Conservation (phyloP, 1,139 yeast genomes). For the Scheffersomyces illinoinensis region DNA sequence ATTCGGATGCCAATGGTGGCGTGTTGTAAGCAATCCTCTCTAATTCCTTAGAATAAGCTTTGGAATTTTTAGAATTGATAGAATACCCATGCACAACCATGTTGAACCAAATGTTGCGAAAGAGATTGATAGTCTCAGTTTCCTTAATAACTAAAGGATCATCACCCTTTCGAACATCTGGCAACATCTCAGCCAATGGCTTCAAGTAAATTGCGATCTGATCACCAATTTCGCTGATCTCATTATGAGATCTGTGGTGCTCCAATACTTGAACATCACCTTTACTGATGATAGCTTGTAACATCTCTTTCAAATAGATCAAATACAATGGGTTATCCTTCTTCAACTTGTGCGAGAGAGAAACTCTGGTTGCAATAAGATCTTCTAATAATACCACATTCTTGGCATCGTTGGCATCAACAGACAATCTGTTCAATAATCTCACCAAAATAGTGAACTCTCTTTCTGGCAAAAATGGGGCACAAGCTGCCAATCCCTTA, state of each 20-base stretch:
- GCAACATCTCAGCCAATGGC: constrained; percentile 77
- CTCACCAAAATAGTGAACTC: constrained; percentile 59
- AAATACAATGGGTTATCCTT: constrained; percentile 49
- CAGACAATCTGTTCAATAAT: constrained; percentile 42
- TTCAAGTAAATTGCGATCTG: constrained; percentile 68
- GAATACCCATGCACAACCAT: constrained; percentile 90
- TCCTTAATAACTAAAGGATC: constrained; percentile 40
- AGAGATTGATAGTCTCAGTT: constrained; percentile 52
- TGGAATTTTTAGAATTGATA: constrained; percentile 56
- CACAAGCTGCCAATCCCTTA: constrained; percentile 58
- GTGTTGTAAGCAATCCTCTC: constrained; percentile 79
- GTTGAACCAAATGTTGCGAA: constrained; percentile 93
- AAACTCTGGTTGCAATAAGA: constrained; percentile 49
- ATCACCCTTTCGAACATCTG: constrained; percentile 48
- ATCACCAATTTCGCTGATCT: constrained; percentile 73
- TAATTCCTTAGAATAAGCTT: constrained; percentile 48
- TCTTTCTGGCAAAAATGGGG: constrained; percentile 57
- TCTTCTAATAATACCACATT: constrained; percentile 34
- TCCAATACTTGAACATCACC: constrained; percentile 83
- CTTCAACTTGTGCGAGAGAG: constrained; percentile 51
- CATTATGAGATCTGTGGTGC: constrained; percentile 80
- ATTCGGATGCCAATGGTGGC: constrained; percentile 91
- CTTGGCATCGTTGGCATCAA: constrained; percentile 34
- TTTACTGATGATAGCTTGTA: constrained; percentile 66
- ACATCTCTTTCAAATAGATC: constrained; percentile 63